phyloP scores from a whole-genome alignment of 1,284 basidiomycete species.

The Ceratobasidium sp. region DNA sequence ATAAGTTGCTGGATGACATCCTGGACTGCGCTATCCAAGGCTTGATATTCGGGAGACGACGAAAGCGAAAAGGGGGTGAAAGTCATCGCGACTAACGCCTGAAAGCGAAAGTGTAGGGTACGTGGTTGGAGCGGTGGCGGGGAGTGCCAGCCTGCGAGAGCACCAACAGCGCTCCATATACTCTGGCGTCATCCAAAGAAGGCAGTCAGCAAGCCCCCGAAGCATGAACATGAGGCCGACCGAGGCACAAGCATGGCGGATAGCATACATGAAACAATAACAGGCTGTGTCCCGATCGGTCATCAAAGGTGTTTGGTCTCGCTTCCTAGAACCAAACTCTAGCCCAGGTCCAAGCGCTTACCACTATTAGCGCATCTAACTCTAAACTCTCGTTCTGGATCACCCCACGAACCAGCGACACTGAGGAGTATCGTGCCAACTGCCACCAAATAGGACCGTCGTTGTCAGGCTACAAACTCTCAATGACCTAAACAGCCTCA shows the following conservation, averaged over 20 bases:
- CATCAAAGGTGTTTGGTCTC: neutral
- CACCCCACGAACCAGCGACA: no score
- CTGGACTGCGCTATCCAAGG: neutral
- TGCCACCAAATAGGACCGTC: no score
- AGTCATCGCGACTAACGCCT: neutral
- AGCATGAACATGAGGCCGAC: neutral
- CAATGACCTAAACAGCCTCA: neutral
- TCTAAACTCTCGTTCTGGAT: neutral
- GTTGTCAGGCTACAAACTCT: no score
- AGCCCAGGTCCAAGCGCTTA: neutral
- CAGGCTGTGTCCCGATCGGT: neutral
- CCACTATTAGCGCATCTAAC: neutral
- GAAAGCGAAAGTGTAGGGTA: neutral
- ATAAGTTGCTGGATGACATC: neutral
- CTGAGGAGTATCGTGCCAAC: no score
- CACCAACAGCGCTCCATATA: neutral
- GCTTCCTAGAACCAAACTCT: neutral
- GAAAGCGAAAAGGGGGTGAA: neutral
- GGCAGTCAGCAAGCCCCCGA: slow-evolving; percentile 14
- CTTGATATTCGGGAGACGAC: neutral
- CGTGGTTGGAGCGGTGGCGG: neutral
- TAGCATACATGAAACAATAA: slow-evolving; percentile 5
- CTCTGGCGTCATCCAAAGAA: neutral
- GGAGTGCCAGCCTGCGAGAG: neutral
- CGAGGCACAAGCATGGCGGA: neutral